Conservation (phyloP, 192 early-diverging fungal genomes). For the Podila verticillata region DNA sequence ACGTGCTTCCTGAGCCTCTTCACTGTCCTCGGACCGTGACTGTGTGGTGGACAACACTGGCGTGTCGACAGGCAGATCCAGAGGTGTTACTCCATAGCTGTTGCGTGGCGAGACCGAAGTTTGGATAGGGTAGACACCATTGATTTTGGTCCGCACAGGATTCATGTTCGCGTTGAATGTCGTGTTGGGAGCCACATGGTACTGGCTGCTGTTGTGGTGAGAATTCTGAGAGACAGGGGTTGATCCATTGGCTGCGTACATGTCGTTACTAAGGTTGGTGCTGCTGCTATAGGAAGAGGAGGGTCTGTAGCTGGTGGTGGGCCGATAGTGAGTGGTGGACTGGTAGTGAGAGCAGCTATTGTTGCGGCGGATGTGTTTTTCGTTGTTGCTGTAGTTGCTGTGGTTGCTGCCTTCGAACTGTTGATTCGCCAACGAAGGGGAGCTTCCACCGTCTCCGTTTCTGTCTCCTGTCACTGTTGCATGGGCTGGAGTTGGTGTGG, state of each 20-base stretch:
- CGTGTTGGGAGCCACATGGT: too few species aligned
- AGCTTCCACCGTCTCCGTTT: background rate
- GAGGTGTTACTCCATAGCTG: background rate
- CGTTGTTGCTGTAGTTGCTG: conserved; percentile 8
- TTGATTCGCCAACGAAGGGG: background rate
- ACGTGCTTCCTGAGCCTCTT: background rate
- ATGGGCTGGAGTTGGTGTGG: background rate
- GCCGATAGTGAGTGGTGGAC: background rate
- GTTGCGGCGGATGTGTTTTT: background rate
- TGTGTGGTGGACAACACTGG: background rate
- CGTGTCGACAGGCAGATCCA: background rate
- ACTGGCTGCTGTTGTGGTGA: too few species aligned
- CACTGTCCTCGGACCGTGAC: background rate
- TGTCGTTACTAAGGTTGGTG: background rate
- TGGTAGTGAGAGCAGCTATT: background rate
- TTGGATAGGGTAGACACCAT: background rate
- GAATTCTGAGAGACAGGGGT: too few species aligned
- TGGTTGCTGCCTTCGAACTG: background rate
- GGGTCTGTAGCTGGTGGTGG: conserved; percentile 1
- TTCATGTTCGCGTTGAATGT: too few species aligned
- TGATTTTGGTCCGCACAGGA: background rate
- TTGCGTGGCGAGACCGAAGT: background rate
- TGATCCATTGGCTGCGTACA: background rate
- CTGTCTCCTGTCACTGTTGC: background rate
- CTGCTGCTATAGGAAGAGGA: background rate